phyloP scores from a whole-genome alignment of 2,329 filamentous ascomycete genomes.

The Stemphylium lycopersici region DNA sequence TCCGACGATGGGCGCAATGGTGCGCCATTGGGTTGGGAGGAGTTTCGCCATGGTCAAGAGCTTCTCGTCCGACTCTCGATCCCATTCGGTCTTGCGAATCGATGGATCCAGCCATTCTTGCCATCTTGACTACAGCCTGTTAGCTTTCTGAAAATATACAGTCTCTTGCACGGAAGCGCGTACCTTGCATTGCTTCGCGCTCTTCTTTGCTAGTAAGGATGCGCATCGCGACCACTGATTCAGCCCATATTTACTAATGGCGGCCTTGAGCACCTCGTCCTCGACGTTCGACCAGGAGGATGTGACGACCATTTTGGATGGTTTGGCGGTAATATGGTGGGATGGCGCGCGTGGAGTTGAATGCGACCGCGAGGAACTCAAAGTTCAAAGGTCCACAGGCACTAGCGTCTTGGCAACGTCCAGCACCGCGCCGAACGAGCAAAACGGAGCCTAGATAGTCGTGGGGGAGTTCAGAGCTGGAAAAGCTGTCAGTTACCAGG shows the following conservation, averaged over 20 bases:
- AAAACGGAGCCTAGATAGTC: background rate
- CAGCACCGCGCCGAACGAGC: constrained; percentile 4
- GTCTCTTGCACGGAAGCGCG: background rate
- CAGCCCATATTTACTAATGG: constrained; percentile 52
- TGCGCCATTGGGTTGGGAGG: constrained; percentile 99
- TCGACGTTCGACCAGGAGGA: constrained; percentile 64
- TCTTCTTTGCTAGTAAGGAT: constrained; percentile 94
- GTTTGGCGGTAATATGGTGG: constrained; percentile 53
- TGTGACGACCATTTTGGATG: constrained; percentile 53
- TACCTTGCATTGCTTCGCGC: constrained; percentile 93
- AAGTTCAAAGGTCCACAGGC: constrained; percentile 23
- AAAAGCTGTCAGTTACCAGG: background rate
- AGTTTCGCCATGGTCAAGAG: constrained; percentile 94
- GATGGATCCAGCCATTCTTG: constrained; percentile 97
- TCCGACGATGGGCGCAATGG: constrained; percentile 95
- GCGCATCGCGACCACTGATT: constrained; percentile 96
- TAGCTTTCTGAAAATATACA: background rate
- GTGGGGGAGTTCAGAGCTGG: background rate
- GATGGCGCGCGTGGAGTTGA: constrained; percentile 15
- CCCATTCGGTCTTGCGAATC: constrained; percentile 99
- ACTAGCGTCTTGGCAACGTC: constrained; percentile 28
- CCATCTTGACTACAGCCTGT: constrained; percentile 72
- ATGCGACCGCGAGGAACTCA: constrained; percentile 27
- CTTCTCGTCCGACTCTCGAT: constrained; percentile 97
- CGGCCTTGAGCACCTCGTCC: constrained; percentile 96